These are phyloP conservation scores for Holtermannia corniformis DNA, from an alignment of 768 basidiomycete genomes.

Conservation along the genomic window DNA sequence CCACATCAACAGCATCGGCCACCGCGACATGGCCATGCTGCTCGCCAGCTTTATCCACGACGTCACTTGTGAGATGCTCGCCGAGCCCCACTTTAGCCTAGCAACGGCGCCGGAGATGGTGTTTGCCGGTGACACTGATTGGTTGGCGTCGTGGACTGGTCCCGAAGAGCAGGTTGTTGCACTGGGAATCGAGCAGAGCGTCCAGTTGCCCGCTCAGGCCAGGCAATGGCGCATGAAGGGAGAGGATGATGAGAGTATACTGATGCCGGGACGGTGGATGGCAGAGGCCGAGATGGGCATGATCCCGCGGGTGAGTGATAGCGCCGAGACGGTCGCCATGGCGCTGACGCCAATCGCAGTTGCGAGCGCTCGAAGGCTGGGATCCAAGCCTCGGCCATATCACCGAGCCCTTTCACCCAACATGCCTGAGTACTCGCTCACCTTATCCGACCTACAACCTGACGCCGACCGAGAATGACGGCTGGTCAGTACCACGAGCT, in stretches of 20 bases:
- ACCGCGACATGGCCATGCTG: constrained; percentile 35
- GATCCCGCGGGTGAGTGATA: constrained; percentile 14
- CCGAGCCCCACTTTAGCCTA: constrained; percentile 11
- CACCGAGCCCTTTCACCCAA: constrained; percentile 23
- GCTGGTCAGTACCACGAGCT: constrained; percentile 8
- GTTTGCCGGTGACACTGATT: neutral
- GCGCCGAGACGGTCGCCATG: neutral
- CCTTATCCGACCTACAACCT: constrained; percentile 26
- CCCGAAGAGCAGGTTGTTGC: neutral
- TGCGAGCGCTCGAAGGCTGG: constrained; percentile 26
- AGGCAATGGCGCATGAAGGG: neutral
- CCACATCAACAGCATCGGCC: constrained; percentile 34
- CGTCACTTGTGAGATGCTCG: constrained; percentile 26
- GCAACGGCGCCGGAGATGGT: neutral
- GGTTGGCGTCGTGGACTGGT: neutral
- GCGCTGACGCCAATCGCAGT: neutral
- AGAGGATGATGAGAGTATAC: neutral
- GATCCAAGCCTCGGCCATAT: constrained; percentile 17
- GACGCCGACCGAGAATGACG: constrained; percentile 23
- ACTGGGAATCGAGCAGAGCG: neutral
- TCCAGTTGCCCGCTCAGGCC: neutral
- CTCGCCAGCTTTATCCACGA: constrained; percentile 30
- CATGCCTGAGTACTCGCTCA: constrained; percentile 21
- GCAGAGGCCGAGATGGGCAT: constrained; percentile 21
- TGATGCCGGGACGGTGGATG: constrained; percentile 27